phyloP scores from a whole-genome alignment of 805 yeast genomes.

The Saccharomycopsis olivae region DNA sequence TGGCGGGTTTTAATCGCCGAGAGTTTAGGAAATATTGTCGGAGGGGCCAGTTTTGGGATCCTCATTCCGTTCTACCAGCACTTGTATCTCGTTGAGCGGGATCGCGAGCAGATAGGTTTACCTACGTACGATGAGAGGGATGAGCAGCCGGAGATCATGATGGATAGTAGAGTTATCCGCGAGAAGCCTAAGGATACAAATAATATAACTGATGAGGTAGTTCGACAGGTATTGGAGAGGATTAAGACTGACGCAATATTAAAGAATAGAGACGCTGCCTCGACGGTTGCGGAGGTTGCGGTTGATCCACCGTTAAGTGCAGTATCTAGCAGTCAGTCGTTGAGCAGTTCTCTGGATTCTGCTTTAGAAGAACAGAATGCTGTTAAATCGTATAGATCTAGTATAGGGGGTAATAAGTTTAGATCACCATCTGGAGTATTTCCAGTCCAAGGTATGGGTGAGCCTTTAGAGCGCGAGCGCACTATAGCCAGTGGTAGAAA shows the following conservation, averaged over 20 bases:
- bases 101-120: conserved; percentile 46
- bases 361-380: neutral
- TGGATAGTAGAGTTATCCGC: conserved; percentile 72
- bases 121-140: conserved; percentile 65
- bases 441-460: conserved; percentile 74
- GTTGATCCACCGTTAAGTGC: too few species aligned
- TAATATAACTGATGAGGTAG: neutral
- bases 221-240: neutral
- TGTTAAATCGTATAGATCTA: neutral
- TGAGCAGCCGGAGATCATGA: conserved; percentile 69
- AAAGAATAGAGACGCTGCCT: neutral
- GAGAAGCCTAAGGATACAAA: conserved; percentile 17
- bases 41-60: conserved; percentile 62
- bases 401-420: neutral
- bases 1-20: conserved; percentile 72
- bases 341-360: neutral
- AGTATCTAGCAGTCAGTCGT: too few species aligned
- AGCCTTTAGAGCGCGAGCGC: conserved; percentile 44
- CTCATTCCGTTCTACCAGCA: conserved; percentile 67
- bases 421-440: conserved; percentile 69
- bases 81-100: conserved; percentile 60
- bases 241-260: neutral
- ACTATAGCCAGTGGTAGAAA: conserved; percentile 38
- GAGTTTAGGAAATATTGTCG: conserved; percentile 64
- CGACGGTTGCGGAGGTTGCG: too few species aligned